Evolutionary conservation across 208 protist species (phyloP).

Genomic region (Crithidia thermophila): DNA sequence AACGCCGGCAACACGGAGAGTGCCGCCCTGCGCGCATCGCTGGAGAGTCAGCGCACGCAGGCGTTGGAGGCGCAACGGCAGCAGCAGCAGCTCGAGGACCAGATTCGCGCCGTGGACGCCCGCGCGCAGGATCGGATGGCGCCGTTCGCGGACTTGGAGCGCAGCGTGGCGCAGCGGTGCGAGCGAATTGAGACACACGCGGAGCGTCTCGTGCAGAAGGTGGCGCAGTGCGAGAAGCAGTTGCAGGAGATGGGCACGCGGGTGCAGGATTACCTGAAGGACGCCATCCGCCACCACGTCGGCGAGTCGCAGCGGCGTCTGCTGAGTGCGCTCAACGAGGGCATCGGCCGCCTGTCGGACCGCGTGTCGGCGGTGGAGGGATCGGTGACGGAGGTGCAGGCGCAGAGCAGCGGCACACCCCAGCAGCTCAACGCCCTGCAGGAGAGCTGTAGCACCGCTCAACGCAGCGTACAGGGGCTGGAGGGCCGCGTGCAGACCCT

Average conservation of each 20-base stretch:
- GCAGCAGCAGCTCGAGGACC: slow-evolving; percentile 34
- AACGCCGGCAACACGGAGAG: slow-evolving; percentile 5
- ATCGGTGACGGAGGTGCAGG: slow-evolving; percentile 8
- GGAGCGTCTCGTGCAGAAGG: slow-evolving; percentile 12
- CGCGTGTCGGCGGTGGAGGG: slow-evolving; percentile 12
- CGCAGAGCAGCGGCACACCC: not conserved
- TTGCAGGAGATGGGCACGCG: slow-evolving; percentile 28
- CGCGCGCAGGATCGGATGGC: slow-evolving; percentile 20
- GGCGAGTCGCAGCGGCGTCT: slow-evolving; percentile 29
- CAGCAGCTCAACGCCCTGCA: slow-evolving; percentile 18
- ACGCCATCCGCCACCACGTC: slow-evolving; percentile 22
- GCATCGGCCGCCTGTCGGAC: slow-evolving; percentile 13
- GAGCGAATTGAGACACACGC: slow-evolving; percentile 22
- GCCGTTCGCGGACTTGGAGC: slow-evolving; percentile 17
- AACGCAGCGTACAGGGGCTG: slow-evolving; percentile 9
- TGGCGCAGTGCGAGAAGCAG: slow-evolving; percentile 24
- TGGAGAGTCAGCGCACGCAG: slow-evolving; percentile 43
- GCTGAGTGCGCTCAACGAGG: slow-evolving; percentile 18
- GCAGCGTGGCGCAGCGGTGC: slow-evolving; percentile 25
- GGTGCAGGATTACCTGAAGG: slow-evolving; percentile 34
- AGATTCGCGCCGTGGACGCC: slow-evolving; percentile 6
- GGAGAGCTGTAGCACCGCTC: not conserved
- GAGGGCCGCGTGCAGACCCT: slow-evolving; percentile 24
- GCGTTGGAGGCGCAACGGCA: slow-evolving; percentile 42
- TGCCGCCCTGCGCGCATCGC: slow-evolving; percentile 11